Base-by-base conservation (phyloP, 2,329 filamentous ascomycete genomes). In the Scytalidium sp. region DNA sequence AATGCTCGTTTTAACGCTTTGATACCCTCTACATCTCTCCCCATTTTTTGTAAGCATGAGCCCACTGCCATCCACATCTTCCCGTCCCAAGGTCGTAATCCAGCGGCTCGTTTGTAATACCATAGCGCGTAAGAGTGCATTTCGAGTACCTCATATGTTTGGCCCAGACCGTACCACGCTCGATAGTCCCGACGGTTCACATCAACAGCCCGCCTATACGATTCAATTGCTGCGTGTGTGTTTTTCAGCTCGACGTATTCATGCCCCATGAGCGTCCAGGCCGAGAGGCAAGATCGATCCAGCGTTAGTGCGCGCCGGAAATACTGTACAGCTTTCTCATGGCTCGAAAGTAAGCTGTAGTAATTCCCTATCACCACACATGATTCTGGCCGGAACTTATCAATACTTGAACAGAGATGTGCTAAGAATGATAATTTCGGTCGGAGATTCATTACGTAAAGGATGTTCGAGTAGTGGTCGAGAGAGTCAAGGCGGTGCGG, bases 1-100 rank as follows among this genome's bases (percentile, higher is more conserved):
- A 99, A 74, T 0, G 94, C 94, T 32, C 94, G 87, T 66, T 99
- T 99, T 60, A 96, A 83, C 0, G 94, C 90, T 63, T 96, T 94
- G 68, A 99, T 97, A 23, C 90, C 93, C 60, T 97, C 92, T n/a
- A 85, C 80, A 45, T 90, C 77, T 48, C 92, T 84, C 46, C 85
- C 87, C 79, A 97, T 95, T 65, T 92, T 93, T 54, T 93, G 87
- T 56, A 96, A 85, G 65, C 93, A 97, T 27, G 88, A 88, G 9
- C 90, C 94, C 4, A 99, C 91, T 0, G 94, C 94, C 74, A 94
- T 88, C 94, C 94, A 99, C 89, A 99, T 96, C 69, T 97, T 97
- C 0, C 92, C 90, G 60, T 99, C 94, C 78, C 93, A 97, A 0
- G 93, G 91, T n/a, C 92, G 84, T 2, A 99, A 75, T 0, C 91